These are phyloP conservation scores for Staphylotrichum longicolle DNA, from an alignment of 495 filamentous ascomycete genomes.

Conservation along the genomic window DNA sequence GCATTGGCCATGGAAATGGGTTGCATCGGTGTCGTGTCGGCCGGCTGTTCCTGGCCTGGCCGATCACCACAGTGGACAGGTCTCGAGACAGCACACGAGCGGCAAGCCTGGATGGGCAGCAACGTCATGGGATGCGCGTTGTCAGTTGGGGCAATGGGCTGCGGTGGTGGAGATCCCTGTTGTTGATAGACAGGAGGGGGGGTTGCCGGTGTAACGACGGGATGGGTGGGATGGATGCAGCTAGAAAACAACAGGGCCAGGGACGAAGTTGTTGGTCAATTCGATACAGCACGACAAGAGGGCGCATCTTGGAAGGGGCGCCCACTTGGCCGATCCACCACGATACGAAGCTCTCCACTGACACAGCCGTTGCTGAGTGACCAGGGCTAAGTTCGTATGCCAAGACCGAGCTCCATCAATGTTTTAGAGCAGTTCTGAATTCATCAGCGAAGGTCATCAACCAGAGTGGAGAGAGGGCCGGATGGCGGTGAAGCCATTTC, in stretches of 20 bases:
- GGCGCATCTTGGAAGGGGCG: background rate
- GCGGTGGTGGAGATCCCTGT: too few species aligned
- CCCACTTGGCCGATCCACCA: background rate
- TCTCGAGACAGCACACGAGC: background rate
- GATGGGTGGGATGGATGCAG: conserved; percentile 8
- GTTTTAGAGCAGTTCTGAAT: background rate
- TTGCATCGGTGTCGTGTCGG: background rate
- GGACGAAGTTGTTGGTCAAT: too few species aligned
- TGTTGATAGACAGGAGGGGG: too few species aligned
- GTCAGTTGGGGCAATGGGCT: too few species aligned
- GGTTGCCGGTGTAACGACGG: conserved; percentile 5
- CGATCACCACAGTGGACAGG: background rate
- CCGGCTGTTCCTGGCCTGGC: background rate
- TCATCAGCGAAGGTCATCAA: conserved; percentile 4
- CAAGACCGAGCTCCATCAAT: conserved; percentile 11
- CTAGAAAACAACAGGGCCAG: conserved; percentile 7
- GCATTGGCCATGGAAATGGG: too few species aligned
- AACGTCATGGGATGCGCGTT: background rate
- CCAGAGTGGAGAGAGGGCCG: background rate
- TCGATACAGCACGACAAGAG: background rate
- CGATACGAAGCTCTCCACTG: conserved; percentile 29
- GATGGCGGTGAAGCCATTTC: conserved; percentile 19
- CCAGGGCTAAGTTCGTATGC: conserved; percentile 4
- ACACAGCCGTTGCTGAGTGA: conserved; percentile 7
- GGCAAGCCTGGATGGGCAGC: too few species aligned